Evolutionary conservation across 2,329 filamentous ascomycete species (phyloP).

Genomic region (Botrytis fragariae): DNA sequence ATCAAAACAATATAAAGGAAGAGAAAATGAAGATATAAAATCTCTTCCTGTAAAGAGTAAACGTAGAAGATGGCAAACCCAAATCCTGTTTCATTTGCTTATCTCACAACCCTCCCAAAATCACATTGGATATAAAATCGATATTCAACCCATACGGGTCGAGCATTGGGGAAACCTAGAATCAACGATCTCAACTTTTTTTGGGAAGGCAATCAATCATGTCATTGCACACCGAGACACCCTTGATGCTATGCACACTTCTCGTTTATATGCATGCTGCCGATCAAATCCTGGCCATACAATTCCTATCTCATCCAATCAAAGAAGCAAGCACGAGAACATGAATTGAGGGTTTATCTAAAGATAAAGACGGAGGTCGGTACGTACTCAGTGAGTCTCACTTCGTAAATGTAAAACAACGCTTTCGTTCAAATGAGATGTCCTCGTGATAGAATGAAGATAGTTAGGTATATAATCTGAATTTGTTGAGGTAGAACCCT

Average conservation of each 20-base stretch:
- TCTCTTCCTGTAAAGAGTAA: neutral
- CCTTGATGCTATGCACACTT: conserved; percentile 10
- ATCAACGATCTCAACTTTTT: conserved; percentile 10
- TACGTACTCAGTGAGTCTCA: neutral
- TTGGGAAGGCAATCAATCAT: conserved; percentile 5
- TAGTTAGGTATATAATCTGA: conserved; percentile 1
- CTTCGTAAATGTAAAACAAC: neutral
- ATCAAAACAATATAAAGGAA: neutral
- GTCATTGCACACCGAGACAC: neutral
- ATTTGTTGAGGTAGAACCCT: neutral
- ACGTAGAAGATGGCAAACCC: neutral
- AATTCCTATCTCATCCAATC: conserved; percentile 6
- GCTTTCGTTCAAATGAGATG: conserved; percentile 6
- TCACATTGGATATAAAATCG: neutral
- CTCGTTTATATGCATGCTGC: conserved; percentile 19
- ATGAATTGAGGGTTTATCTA: neutral
- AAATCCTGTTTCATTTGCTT: conserved; percentile 2
- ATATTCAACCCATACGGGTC: neutral
- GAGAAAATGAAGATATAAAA: neutral
- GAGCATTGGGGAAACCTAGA: conserved; percentile 10
- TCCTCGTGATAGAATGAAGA: conserved; percentile 17
- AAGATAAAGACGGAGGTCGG: neutral
- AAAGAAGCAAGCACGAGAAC: neutral
- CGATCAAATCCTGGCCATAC: conserved; percentile 8
- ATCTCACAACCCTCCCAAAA: neutral